Evolutionary conservation across 257 asterid genomes (phyloP).

Genomic region (Solanum chiquidenum): DNA sequence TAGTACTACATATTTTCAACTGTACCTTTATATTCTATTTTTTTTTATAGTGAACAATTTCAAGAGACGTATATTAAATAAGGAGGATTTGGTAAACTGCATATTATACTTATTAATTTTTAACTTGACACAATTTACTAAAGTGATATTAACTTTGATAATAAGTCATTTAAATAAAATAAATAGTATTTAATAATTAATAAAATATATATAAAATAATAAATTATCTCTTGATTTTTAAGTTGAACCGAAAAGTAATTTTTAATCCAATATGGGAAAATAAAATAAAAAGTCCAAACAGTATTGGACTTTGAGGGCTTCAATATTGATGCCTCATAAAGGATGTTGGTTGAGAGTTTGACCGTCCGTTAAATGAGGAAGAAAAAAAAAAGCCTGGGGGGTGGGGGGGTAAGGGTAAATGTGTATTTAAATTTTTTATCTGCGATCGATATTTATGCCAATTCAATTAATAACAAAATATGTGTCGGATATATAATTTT

Average conservation of each 20-base stretch:
- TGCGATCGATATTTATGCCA: not conserved
- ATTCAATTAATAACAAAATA: not conserved
- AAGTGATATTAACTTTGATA: too few species aligned
- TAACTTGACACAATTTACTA: too few species aligned
- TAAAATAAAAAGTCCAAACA: not conserved
- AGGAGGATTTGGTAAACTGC: not conserved
- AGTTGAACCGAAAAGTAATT: not conserved
- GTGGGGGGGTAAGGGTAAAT: not conserved
- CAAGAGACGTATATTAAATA: not conserved
- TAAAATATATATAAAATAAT: too few species aligned
- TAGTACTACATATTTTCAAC: too few species aligned
- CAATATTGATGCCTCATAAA: constrained; percentile 2
- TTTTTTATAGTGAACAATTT: too few species aligned
- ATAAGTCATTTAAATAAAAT: too few species aligned
- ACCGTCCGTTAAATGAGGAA: constrained; percentile 9
- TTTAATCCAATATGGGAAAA: not conserved
- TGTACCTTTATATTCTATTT: too few species aligned
- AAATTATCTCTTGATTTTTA: too few species aligned
- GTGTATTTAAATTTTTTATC: not conserved
- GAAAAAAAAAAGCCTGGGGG: not conserved
- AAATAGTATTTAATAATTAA: too few species aligned
- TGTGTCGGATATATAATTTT: not conserved
- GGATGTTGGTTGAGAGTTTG: constrained; percentile 26
- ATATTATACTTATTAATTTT: too few species aligned
- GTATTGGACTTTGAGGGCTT: not conserved